phyloP scores from a whole-genome alignment of 2,329 filamentous ascomycete genomes.

The Zymoseptoria pseudotritici region DNA sequence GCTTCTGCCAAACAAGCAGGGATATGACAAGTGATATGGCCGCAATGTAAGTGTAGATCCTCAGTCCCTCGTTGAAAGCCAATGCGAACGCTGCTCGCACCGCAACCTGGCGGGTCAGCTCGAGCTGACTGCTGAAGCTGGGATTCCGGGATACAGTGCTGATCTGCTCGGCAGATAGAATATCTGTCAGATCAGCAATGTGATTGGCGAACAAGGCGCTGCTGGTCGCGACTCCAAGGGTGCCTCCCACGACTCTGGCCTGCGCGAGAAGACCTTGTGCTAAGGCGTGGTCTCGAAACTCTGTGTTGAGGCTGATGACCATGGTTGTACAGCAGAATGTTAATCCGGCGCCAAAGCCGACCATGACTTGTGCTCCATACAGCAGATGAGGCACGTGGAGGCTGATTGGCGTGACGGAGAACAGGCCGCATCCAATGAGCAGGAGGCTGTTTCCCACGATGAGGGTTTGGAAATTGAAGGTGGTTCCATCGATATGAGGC shows the following conservation, averaged over 20 bases:
- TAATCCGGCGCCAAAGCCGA: neutral
- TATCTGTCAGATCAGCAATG: slow-evolving; percentile 30
- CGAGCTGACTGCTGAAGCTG: no score
- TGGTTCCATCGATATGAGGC: slow-evolving; percentile 48
- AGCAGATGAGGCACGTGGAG: neutral
- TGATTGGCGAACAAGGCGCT: slow-evolving; percentile 53
- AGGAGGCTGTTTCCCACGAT: neutral
- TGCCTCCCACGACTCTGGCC: slow-evolving; percentile 38
- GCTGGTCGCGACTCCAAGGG: slow-evolving; percentile 51
- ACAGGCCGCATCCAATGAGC: neutral
- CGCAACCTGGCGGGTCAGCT: no score
- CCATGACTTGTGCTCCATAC: neutral
- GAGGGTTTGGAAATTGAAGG: slow-evolving; percentile 41
- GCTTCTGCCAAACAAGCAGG: no score
- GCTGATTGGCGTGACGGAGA: neutral
- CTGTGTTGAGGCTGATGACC: neutral
- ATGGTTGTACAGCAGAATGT: neutral
- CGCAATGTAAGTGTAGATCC: no score
- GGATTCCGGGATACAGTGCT: no score
- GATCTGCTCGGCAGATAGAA: neutral
- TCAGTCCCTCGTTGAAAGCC: no score
- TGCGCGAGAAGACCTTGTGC: no score
- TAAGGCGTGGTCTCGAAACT: neutral
- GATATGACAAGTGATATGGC: no score
- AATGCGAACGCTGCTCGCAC: no score